Percentiles rank a stretch among this genome's conserved stretches.
Conservation (phyloP, 108 stramenopile species). For the Nitzschia inconspicua region DNA sequence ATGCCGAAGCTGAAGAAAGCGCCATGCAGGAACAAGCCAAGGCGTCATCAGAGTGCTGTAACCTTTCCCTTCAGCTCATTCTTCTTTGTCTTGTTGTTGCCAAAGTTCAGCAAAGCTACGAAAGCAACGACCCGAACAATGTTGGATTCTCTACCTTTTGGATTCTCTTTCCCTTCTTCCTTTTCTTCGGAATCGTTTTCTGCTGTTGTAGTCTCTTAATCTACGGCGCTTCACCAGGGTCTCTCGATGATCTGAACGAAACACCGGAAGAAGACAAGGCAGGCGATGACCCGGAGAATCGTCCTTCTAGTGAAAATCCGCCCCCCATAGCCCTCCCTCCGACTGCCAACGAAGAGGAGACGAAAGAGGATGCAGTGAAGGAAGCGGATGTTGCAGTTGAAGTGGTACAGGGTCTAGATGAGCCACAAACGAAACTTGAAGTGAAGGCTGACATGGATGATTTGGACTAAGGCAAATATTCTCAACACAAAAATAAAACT, state of each 20-base stretch:
- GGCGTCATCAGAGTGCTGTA: conserved; percentile 44
- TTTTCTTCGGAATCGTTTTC: conserved; percentile 53
- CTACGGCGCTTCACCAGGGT: conserved; percentile 51
- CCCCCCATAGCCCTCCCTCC: no score
- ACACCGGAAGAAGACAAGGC: not conserved
- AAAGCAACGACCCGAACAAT: conserved; percentile 34
- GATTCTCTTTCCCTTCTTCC: conserved; percentile 73
- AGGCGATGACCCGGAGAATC: conserved; percentile 7
- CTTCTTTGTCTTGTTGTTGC: conserved; percentile 61
- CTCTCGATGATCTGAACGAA: conserved; percentile 9
- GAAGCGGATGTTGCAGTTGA: not conserved
- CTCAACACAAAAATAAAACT: no score
- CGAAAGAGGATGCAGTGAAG: not conserved
- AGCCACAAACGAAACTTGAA: conserved; percentile 5
- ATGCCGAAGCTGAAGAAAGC: conserved; percentile 57
- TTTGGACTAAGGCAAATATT: conserved; percentile 37
- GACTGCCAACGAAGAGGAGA: not conserved
- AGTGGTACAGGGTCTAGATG: not conserved
- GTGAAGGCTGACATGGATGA: conserved; percentile 43
- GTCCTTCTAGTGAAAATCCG: not conserved
- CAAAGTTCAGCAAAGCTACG: conserved; percentile 57
- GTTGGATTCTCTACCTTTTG: conserved; percentile 69
- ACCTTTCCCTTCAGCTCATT: conserved; percentile 47
- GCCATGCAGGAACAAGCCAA: conserved; percentile 61
- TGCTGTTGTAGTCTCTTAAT: conserved; percentile 71